Evolutionary conservation across 2,329 filamentous ascomycete species (phyloP), one percentile per base, ranked within the genome.

Genomic region (Pseudocercospora vitis): DNA sequence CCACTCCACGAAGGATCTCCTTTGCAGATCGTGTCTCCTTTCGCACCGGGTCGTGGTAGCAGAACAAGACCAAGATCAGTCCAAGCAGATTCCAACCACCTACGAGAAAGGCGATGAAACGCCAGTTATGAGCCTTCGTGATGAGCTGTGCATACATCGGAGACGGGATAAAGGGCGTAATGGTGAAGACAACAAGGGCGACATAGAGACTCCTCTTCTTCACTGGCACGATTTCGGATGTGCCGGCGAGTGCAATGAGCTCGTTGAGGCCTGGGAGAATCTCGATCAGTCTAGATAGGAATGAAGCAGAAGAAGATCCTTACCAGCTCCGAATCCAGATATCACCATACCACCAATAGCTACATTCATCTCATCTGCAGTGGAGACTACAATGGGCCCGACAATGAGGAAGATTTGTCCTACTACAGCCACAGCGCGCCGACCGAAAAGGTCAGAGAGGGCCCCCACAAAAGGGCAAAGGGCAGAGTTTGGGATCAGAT

Each of bases 191-290:
- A 7, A 87, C 70, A 1, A 77, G 68, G 7, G 80, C 79, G 21
- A 86, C 79, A 63, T 86, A 86, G 63, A 78, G 78, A 31, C 82
- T 84, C 42, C 86, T 79, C 67, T 86, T 81, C 12, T 79, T 74
- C 16, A 81, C 81, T 1, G 85, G 85, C 0, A 83, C 85, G 55
- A 88, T 76, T 66, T 89, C 86, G 2, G 83, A 82, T 1, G 84
- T 85, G 31, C 79, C 85, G 32, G 85, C 84, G 12, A 89, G 74
- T 3, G 85, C 83, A 5, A 83, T 88, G 19, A 88, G 73, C 67
- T 88, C 85, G 37, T 42, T 42, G 37, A 42, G 37, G 19, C 37
- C 37, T 42, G 21, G n/a, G 33, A 37, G 33, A 18, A 18, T 42
- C 9, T 8, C 11, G 4, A 23, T 21, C n/a, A 12, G 7, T 8